Evolutionary conservation across 2,329 filamentous ascomycete species (phyloP).

Genomic region (Dryadomyces quercivorus): DNA sequence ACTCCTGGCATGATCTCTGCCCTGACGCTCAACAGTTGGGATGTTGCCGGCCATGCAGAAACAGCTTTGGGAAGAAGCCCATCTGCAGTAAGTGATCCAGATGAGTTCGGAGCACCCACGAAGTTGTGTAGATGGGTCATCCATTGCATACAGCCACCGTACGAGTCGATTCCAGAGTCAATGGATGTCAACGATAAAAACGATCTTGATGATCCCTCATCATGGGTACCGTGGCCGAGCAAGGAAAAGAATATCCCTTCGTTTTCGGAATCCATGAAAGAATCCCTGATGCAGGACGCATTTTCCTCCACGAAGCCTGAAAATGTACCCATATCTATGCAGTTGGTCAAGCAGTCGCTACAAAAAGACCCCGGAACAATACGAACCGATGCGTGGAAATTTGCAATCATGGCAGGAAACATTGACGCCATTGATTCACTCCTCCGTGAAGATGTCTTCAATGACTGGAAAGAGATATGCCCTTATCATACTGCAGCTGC

Average conservation of each 20-base stretch:
- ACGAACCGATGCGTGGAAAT: not conserved
- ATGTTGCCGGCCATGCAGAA: no score
- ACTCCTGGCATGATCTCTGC: not conserved
- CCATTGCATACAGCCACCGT: not conserved
- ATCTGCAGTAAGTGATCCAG: not conserved
- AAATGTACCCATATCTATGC: not conserved
- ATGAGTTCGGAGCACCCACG: not conserved
- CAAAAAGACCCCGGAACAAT: not conserved
- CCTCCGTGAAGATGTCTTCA: rapidly evolving
- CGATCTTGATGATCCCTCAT: not conserved
- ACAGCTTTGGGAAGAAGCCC: not conserved
- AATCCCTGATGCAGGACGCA: not conserved
- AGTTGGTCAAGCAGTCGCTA: not conserved
- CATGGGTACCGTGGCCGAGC: not conserved
- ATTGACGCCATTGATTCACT: not conserved
- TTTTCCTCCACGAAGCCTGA: not conserved
- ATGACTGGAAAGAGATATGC: not conserved
- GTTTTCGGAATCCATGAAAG: not conserved
- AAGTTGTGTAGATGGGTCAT: not conserved
- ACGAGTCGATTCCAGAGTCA: not conserved
- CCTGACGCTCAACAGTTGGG: not conserved
- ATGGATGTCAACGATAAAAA: not conserved
- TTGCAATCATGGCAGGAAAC: slow-evolving; percentile 1
- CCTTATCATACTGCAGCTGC: slow-evolving; percentile 3
- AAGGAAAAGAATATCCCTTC: not conserved